These are phyloP conservation scores for Verbena officinalis DNA, from an alignment of 257 asterid genomes.

Conservation along the genomic window DNA sequence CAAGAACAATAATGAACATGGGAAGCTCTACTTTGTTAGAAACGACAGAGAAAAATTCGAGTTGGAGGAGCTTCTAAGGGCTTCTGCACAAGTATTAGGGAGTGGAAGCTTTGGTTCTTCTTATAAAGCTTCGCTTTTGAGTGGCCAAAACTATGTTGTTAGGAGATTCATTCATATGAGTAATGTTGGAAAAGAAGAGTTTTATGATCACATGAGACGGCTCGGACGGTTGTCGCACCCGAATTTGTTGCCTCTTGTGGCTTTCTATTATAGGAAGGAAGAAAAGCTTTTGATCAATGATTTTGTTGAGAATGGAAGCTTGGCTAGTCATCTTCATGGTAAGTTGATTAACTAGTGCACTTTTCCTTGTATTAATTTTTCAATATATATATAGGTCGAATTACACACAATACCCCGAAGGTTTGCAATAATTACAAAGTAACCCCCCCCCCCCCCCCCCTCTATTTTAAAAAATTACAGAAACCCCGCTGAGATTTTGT, in stretches of 20 bases:
- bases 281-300: constrained; percentile 66
- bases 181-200: constrained; percentile 51
- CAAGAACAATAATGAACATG: constrained; percentile 36
- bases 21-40: constrained; percentile 51
- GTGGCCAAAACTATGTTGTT: constrained; percentile 51
- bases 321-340: constrained; percentile 74
- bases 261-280: constrained; percentile 57
- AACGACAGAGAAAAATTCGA: constrained; percentile 50
- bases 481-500: too few species aligned
- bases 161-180: constrained; percentile 60
- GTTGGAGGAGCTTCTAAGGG: constrained; percentile 60
- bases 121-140: constrained; percentile 55
- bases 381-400: too few species aligned
- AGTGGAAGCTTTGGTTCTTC: constrained; percentile 76
- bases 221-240: constrained; percentile 58
- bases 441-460: too few species aligned
- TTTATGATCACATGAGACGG: constrained; percentile 53
- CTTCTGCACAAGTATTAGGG: constrained; percentile 71
- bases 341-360: constrained; percentile 10
- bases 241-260: constrained; percentile 70
- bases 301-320: constrained; percentile 59
- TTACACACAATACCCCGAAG: too few species aligned
- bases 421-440: too few species aligned
- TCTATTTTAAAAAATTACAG: too few species aligned
- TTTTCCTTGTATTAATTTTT: too few species aligned